Evolutionary conservation across 2,329 filamentous ascomycete species (phyloP), one percentile per base, ranked within the genome.

Genomic region (Myriosclerotinia curreyana): DNA sequence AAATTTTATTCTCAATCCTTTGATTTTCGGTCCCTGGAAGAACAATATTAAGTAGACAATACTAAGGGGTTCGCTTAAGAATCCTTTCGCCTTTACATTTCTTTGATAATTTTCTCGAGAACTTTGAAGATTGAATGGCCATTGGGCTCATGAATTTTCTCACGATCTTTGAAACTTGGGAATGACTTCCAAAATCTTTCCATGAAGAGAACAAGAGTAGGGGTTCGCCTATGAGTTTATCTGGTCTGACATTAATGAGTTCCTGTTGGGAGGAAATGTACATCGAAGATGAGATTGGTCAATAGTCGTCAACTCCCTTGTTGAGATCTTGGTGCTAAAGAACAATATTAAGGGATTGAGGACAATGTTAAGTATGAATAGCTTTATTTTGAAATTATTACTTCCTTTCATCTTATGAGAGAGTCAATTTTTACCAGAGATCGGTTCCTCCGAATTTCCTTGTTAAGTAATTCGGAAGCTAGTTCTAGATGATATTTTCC

Each of bases 21-120:
- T 25, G 48, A n/a, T 38, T 14, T 38, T 1, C 2, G 17, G 42
- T 20, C n/a, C 1, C 42, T 20, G 9, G 9, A 38, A 8, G 28
- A 59, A 59, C 55, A 59, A 59, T 59, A 12, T 48, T 38, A 59
- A 59, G 55, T n/a, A 25, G 42, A 58, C 54, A 58, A 58, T 58
- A 58, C 54, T 48, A 58, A 58, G 54, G 54, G 54, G 28, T 20
- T 58, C 54, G 54, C 54, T 58, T 58, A 58, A 46, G 25, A 12
- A 25, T 25, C n/a, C n/a, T 58, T 36, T 36, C 4, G 28, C n/a
- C 40, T 17, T 46, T 25, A 17, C 11, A 3, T 22, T 36, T 22
- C 54, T 58, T 58, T 58, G 28, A 58, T 36, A 17, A 7, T 12
- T 48, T 58, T 58, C 20, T 28, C 28, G 28, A 22, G 28, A 22